Evolutionary conservation across 2,329 filamentous ascomycete genomes (phyloP).

Genomic region (Leptodontidium sp.): DNA sequence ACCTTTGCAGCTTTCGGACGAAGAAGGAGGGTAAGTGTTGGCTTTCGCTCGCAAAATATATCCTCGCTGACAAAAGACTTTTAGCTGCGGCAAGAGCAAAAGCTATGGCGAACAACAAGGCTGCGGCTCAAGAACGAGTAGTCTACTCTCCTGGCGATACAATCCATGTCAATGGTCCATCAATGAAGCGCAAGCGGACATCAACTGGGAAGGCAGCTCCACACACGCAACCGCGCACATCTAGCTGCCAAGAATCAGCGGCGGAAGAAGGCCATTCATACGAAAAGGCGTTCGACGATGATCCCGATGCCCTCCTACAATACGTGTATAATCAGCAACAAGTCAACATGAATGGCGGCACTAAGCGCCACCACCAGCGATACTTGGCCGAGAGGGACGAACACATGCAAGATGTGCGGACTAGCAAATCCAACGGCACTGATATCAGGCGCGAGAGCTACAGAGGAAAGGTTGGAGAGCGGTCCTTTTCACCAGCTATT

Average conservation of each 20-base stretch:
- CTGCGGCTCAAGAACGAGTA: slow-evolving; percentile 4
- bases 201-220: slow-evolving; percentile 8
- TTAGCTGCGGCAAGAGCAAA: slow-evolving; percentile 2
- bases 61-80: slow-evolving; percentile 1
- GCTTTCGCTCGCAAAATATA: neutral
- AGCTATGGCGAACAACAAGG: neutral
- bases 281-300: slow-evolving; percentile 18
- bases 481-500: slow-evolving; percentile 10
- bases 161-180: slow-evolving; percentile 5
- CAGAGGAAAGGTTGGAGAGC: neutral
- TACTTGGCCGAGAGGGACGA: neutral
- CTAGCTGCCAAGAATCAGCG: neutral
- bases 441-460: neutral
- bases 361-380: slow-evolving; percentile 26
- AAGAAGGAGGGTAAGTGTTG: slow-evolving; percentile 25
- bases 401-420: neutral
- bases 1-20: slow-evolving; percentile 35
- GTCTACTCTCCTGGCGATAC: slow-evolving; percentile 1
- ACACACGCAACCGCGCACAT: slow-evolving; percentile 12
- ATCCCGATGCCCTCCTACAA: slow-evolving; percentile 26
- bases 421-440: neutral
- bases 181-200: slow-evolving; percentile 31
- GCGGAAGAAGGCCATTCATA: neutral
- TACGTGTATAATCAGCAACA: slow-evolving; percentile 31
- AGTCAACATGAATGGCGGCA: slow-evolving; percentile 27